These are phyloP conservation scores for Hysterangium stoloniferum DNA, from an alignment of 768 basidiomycete species.

Conservation along the genomic window DNA sequence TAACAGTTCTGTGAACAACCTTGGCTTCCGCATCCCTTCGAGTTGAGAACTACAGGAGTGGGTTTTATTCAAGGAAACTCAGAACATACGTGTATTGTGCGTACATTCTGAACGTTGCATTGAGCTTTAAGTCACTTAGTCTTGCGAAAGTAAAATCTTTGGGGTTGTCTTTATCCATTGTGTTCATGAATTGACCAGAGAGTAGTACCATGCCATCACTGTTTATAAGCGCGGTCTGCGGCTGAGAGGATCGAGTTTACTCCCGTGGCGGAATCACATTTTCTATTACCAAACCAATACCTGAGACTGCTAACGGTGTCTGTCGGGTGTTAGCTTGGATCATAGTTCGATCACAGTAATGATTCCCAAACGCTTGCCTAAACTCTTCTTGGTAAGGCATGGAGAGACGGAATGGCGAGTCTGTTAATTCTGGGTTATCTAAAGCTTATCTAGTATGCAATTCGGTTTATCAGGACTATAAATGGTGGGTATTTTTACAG, in stretches of 20 bases:
- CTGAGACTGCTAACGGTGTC: too few species aligned
- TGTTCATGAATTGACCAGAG: too few species aligned
- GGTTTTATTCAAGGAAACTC: not conserved
- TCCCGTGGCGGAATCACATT: not conserved
- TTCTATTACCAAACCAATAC: too few species aligned
- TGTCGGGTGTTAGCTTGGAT: not conserved
- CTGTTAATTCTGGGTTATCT: not conserved
- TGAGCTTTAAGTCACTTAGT: conserved; percentile 76
- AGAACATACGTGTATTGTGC: not conserved
- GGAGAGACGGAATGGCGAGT: conserved; percentile 14
- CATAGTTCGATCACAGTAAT: too few species aligned
- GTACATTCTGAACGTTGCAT: conserved; percentile 77
- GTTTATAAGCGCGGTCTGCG: too few species aligned
- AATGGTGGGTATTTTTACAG: not conserved
- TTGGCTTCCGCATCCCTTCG: conserved; percentile 70
- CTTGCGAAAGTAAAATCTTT: conserved; percentile 93
- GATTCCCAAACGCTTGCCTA: conserved; percentile 12
- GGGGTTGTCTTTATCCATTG: conserved; percentile 56
- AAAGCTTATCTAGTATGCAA: not conserved
- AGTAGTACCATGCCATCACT: too few species aligned
- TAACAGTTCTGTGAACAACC: conserved; percentile 69
- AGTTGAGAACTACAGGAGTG: conserved; percentile 57
- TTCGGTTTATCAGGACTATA: too few species aligned
- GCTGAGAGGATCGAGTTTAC: too few species aligned
- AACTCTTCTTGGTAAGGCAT: conserved; percentile 12